These are phyloP conservation scores for Cubamyces sp. DNA, from an alignment of 768 basidiomycete genomes.

Conservation along the genomic window DNA sequence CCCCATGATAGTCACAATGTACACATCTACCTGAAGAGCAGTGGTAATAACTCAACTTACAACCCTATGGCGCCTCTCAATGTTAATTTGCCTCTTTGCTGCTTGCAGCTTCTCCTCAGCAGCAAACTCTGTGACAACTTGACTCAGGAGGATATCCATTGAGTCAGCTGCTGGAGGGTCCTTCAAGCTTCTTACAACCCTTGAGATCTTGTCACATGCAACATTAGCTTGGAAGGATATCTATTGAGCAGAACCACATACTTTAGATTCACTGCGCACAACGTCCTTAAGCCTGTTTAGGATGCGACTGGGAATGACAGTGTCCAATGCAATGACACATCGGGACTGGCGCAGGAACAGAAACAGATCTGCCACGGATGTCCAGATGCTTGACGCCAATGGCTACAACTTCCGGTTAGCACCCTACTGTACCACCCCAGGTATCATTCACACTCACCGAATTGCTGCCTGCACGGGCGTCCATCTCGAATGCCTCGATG, in stretches of 20 bases:
- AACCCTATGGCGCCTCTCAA: slow-evolving; percentile 27
- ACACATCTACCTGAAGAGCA: too few relatives aligned
- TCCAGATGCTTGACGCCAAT: slow-evolving; percentile 54
- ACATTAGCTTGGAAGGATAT: too few relatives aligned
- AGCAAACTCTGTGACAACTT: slow-evolving; percentile 63
- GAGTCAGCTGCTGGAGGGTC: slow-evolving; percentile 54
- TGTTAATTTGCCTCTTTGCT: slow-evolving; percentile 31
- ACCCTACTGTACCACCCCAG: not conserved
- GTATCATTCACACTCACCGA: slow-evolving; percentile 28
- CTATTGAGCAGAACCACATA: slow-evolving; percentile 28
- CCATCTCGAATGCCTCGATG: slow-evolving; percentile 51
- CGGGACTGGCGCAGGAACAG: slow-evolving; percentile 62
- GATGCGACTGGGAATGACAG: slow-evolving; percentile 51
- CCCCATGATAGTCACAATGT: too few relatives aligned
- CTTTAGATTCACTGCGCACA: slow-evolving; percentile 57
- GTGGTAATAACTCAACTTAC: slow-evolving; percentile 13
- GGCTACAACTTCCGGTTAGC: slow-evolving; percentile 43
- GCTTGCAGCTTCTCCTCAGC: slow-evolving; percentile 72
- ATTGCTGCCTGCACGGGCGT: slow-evolving; percentile 44
- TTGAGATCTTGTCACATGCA: slow-evolving; percentile 47
- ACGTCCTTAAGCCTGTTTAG: slow-evolving; percentile 55
- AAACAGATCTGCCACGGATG: slow-evolving; percentile 68
- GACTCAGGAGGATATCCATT: slow-evolving; percentile 53
- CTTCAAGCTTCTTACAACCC: slow-evolving; percentile 54
- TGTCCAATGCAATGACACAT: slow-evolving; percentile 56